Percentiles rank a stretch among this genome's conserved stretches.
Evolutionary conservation across 345 rosid species (phyloP).

Genomic region (Gossypium herbaceum): DNA sequence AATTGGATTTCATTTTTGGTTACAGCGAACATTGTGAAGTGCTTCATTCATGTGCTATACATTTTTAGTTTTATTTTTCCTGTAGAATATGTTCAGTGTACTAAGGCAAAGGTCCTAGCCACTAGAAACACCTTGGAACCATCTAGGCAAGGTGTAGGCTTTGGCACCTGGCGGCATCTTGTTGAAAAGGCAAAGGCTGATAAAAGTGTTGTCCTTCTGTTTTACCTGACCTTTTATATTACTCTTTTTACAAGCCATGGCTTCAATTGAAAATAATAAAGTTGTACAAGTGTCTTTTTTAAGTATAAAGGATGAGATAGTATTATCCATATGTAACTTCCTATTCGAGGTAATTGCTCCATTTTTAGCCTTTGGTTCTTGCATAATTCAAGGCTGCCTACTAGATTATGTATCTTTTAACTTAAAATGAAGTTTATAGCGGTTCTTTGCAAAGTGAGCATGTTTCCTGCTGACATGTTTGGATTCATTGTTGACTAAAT

Average conservation of each 20-base stretch:
- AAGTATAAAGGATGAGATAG: background rate
- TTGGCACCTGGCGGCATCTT: background rate
- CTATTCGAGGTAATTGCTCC: background rate
- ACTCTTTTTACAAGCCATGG: too few relatives aligned
- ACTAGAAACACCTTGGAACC: background rate
- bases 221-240: background rate
- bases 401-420: background rate
- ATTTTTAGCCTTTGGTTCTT: background rate
- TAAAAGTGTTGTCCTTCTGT: background rate
- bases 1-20: too few relatives aligned
- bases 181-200: background rate
- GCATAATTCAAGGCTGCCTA: background rate
- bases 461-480: slow-evolving; percentile 3
- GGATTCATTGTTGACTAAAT: background rate
- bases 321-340: background rate
- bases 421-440: background rate
- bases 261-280: background rate
- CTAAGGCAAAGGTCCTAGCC: background rate
- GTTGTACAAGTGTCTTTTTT: background rate
- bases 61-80: background rate
- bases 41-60: too few relatives aligned
- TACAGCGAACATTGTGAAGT: too few relatives aligned
- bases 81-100: background rate
- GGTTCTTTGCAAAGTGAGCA: background rate
- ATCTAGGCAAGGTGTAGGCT: background rate